Conservation (phyloP, 805 yeast species). For the Metschnikowia bowlesiae region DNA sequence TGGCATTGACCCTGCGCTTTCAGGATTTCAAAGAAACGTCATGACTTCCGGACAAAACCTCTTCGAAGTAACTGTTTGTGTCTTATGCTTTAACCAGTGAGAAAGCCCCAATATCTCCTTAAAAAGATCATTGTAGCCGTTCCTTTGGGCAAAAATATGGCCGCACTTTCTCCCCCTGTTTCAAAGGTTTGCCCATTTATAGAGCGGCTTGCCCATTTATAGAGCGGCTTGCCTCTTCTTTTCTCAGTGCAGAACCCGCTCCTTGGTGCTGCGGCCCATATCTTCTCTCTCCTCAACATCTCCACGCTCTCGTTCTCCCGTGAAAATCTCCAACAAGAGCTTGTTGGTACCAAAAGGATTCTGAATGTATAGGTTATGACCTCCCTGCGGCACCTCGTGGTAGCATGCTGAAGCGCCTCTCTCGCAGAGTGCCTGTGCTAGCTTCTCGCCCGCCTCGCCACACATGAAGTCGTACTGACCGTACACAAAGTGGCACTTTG, state of each 20-base stretch:
- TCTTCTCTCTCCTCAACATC: background rate
- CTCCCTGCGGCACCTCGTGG: conserved; percentile 30
- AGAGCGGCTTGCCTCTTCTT: too few species aligned
- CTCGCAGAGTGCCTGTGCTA: conserved; percentile 22
- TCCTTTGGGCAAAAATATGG: conserved; percentile 2
- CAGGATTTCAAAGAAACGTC: conserved; percentile 47
- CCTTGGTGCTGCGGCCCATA: too few species aligned
- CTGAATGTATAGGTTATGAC: conserved; percentile 43
- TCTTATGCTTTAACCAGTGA: conserved; percentile 13
- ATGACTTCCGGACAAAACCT: conserved; percentile 19
- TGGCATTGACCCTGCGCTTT: conserved; percentile 48
- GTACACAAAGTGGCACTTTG: conserved; percentile 45
- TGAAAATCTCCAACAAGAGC: conserved; percentile 12
- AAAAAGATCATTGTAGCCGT: conserved; percentile 35
- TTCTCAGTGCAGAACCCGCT: too few species aligned
- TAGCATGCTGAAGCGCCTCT: conserved; percentile 6
- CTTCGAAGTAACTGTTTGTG: conserved; percentile 22
- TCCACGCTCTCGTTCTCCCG: background rate
- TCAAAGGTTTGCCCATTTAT: too few species aligned
- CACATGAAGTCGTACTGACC: conserved; percentile 79
- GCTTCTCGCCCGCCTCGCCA: conserved; percentile 45
- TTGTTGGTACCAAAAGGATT: conserved; percentile 41
- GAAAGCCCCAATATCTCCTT: conserved; percentile 46
- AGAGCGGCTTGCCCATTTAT: too few species aligned
- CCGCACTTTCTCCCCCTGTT: too few species aligned